Evolutionary conservation across 805 yeast species (phyloP), one percentile per base, ranked within the genome.

Genomic region (Kodamaea kaohsiungensis): DNA sequence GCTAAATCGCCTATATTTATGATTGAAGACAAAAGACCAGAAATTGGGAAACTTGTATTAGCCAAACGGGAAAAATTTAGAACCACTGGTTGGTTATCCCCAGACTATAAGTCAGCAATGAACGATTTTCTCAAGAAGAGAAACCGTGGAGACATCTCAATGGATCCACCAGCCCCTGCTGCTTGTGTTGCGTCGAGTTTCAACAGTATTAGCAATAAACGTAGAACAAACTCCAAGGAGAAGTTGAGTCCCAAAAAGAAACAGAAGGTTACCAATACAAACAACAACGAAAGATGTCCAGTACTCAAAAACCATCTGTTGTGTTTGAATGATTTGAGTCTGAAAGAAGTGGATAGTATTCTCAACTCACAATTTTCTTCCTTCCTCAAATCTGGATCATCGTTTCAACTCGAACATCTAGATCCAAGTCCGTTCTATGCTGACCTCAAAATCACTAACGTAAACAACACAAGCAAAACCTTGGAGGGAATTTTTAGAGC

Each of bases 331-430:
- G 30, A 48, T 27, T 48, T 48, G 46, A 39, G n/a, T 13, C 17
- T 38, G n/a, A 17, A n/a, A 7, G 60, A 65, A 35, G 61, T 60
- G 39, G 57, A 60, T 16, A 51, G 49, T 2, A 61, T 68, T 10
- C 51, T 68, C 49, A 57, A 63, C 47, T 57, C 63, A 1, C 59
- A 61, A 15, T 60, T 53, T 19, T 59, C 60, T 42, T 64, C 71
- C 1, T 62, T 52, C 45, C 58, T 71, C 42, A 58, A 59, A 22
- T 52, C 59, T 2, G 75, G 75, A 1, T 58, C 70, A 13, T 49
- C 64, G 15, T 67, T 63, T 53, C 37, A 45, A 12, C 45, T 52
- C 3, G 38, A 33, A 13, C 50, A 48, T 15, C 19, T 48, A 25
- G 45, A 52, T 2, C 46, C 51, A 27, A 16, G 42, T n/a, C 37